A percentile compares a stretch with the other conserved stretches of the same genome.
These are phyloP conservation scores for Panellus pusillus DNA, from an alignment of 768 basidiomycete genomes.

Conservation along the genomic window DNA sequence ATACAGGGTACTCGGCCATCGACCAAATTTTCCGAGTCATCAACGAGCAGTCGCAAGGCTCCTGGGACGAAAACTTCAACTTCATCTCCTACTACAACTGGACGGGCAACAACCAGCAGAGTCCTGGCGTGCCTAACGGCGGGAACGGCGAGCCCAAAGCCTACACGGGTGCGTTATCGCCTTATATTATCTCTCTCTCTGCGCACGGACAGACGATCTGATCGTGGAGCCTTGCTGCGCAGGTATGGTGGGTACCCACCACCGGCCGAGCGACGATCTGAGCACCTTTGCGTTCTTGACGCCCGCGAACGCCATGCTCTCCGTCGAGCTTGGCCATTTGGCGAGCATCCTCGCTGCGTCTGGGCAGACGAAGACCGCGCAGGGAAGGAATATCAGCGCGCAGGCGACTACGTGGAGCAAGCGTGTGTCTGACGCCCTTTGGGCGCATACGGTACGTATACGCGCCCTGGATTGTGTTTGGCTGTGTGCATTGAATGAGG, in stretches of 20 bases:
- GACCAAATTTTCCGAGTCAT: conserved; percentile 75
- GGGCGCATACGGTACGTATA: conserved; percentile 60
- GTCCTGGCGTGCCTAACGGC: conserved; percentile 61
- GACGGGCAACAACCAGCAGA: conserved; percentile 57
- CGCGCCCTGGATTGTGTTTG: not conserved
- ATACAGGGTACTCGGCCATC: conserved; percentile 64
- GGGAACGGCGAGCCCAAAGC: conserved; percentile 79
- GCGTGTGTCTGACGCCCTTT: conserved; percentile 59
- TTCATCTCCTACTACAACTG: conserved; percentile 80
- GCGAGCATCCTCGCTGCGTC: conserved; percentile 46
- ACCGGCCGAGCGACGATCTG: no score
- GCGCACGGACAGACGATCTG: conserved; percentile 53
- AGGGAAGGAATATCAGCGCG: no score
- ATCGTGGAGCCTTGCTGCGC: conserved; percentile 75
- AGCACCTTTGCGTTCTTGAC: no score
- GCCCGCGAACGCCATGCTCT: no score
- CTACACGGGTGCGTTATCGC: conserved; percentile 67
- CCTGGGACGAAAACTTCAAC: conserved; percentile 70
- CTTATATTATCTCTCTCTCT: conserved; percentile 35
- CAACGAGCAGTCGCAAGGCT: conserved; percentile 71
- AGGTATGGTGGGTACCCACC: no score
- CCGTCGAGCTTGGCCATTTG: conserved; percentile 60
- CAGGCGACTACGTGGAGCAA: conserved; percentile 58
- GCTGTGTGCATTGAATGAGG: not conserved
- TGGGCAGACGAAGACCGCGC: conserved; percentile 35